Conservation (phyloP, 1,284 basidiomycete species). For the Rhodotorula sp. region DNA sequence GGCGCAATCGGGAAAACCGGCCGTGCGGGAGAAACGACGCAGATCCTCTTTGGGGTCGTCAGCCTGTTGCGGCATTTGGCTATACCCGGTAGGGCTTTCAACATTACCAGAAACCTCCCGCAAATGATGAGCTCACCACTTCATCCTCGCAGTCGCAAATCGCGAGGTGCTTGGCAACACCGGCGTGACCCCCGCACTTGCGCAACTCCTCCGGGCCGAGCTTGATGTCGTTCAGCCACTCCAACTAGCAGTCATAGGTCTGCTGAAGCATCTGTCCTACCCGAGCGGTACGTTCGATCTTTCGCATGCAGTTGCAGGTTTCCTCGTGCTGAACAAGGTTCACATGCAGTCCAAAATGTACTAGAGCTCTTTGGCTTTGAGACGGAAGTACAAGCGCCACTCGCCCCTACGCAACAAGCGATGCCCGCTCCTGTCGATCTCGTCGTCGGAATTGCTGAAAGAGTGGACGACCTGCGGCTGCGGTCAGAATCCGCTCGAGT, state of each 20-base stretch:
- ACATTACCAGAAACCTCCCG: background rate
- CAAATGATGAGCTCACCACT: background rate
- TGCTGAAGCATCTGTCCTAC: conserved; percentile 82
- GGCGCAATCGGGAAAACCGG: conserved; percentile 2
- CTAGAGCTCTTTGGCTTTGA: conserved; percentile 51
- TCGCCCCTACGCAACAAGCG: conserved; percentile 49
- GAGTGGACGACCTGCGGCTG: conserved; percentile 76
- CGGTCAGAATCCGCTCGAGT: conserved; percentile 87
- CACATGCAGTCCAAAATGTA: conserved; percentile 53
- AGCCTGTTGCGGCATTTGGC: conserved; percentile 81
- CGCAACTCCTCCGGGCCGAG: conserved; percentile 62
- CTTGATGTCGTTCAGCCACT: conserved; percentile 77
- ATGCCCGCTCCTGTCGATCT: conserved; percentile 56
- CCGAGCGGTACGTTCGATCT: conserved; percentile 59
- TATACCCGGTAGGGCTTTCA: conserved; percentile 54
- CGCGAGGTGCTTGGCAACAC: conserved; percentile 63
- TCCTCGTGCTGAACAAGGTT: no score
- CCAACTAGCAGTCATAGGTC: conserved; percentile 80
- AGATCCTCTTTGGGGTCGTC: conserved; percentile 51
- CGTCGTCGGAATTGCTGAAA: conserved; percentile 69
- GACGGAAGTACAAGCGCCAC: conserved; percentile 41
- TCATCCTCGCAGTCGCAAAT: conserved; percentile 51
- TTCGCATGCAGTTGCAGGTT: background rate
- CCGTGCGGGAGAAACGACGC: conserved; percentile 39
- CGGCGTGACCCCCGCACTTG: conserved; percentile 62